phyloP scores from a whole-genome alignment of 352 stramenopile species.

The Pythium periplocum region DNA sequence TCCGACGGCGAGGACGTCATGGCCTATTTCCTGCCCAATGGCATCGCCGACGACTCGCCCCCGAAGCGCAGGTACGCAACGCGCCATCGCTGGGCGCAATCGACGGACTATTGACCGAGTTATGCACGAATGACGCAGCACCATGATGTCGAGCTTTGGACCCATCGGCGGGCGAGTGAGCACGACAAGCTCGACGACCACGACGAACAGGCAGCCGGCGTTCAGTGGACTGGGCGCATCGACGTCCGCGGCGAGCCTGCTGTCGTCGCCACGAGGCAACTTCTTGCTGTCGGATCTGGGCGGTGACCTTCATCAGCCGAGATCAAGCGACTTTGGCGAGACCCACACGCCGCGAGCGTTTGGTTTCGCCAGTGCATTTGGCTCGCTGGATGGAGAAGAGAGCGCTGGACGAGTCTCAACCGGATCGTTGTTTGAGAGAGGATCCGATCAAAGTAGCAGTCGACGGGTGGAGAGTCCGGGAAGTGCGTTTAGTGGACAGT shows the following conservation, averaged over 20 bases:
- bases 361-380: constrained; percentile 30
- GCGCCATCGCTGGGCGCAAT: not conserved
- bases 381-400: constrained; percentile 3
- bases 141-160: constrained; percentile 12
- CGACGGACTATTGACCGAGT: too few species aligned
- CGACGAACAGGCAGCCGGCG: not conserved
- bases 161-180: constrained; percentile 16
- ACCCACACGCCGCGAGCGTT: constrained; percentile 12
- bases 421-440: too few species aligned
- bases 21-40: constrained; percentile 82
- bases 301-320: constrained; percentile 44
- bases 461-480: not conserved
- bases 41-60: constrained; percentile 78
- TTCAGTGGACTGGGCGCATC: constrained; percentile 7
- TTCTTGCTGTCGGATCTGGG: constrained; percentile 54
- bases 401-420: too few species aligned
- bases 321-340: too few species aligned
- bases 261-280: constrained; percentile 21
- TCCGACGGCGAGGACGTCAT: constrained; percentile 53
- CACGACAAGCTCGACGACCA: constrained; percentile 5
- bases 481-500: constrained; percentile 2
- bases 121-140: not conserved
- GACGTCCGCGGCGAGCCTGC: constrained; percentile 4
- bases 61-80: constrained; percentile 51
- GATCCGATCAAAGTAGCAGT: too few species aligned